These are phyloP conservation scores for Pelargonium nanum DNA, from an alignment of 345 rosid genomes.

Conservation along the genomic window DNA sequence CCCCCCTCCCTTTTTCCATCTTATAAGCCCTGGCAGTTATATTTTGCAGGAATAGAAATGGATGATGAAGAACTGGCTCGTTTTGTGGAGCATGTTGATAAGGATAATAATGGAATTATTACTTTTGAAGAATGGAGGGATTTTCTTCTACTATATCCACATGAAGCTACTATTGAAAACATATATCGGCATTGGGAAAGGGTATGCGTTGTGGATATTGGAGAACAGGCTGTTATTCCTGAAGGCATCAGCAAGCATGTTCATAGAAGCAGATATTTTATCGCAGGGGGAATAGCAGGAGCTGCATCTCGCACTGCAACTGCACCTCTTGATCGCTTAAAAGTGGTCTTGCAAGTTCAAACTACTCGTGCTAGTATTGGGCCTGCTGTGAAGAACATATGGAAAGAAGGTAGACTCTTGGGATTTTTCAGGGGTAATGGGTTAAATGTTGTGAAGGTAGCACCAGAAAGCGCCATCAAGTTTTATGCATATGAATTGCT, in stretches of 20 bases:
- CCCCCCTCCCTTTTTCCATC: conserved; percentile 21
- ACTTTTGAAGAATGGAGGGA: conserved; percentile 94
- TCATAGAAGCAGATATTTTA: conserved; percentile 59
- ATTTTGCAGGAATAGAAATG: conserved; percentile 59
- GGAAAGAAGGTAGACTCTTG: conserved; percentile 46
- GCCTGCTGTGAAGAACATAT: conserved; percentile 58
- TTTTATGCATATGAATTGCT: conserved; percentile 69
- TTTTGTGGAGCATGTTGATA: conserved; percentile 85
- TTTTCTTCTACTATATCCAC: conserved; percentile 82
- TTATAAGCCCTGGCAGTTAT: conserved; percentile 43
- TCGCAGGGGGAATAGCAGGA: conserved; percentile 89
- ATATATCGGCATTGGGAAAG: conserved; percentile 81
- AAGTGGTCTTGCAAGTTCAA: conserved; percentile 76
- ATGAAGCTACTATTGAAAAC: conserved; percentile 84
- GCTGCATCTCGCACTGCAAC: conserved; percentile 82
- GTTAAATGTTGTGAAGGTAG: conserved; percentile 73
- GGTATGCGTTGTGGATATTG: conserved; percentile 79
- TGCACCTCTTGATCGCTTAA: conserved; percentile 82
- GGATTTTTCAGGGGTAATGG: conserved; percentile 80
- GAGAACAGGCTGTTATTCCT: conserved; percentile 79
- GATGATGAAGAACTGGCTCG: conserved; percentile 78
- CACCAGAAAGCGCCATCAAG: conserved; percentile 86
- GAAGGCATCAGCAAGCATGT: conserved; percentile 74
- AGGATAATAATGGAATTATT: conserved; percentile 81
- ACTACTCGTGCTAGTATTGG: conserved; percentile 43